These are phyloP conservation scores for Fraxinus ornus DNA, from an alignment of 305 asterid species.

Conservation along the genomic window DNA sequence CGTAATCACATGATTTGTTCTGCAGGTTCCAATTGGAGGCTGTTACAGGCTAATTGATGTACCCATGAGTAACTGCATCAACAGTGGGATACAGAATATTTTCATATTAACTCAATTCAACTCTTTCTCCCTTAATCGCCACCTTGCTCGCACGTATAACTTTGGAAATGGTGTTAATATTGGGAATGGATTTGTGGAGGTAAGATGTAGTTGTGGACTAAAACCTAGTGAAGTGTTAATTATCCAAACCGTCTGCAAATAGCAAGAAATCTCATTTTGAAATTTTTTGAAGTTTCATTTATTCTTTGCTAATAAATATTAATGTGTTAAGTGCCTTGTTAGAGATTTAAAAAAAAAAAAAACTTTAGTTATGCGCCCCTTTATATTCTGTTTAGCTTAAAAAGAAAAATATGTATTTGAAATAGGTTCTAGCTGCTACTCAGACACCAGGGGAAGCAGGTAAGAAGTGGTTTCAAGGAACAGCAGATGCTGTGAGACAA, in stretches of 20 bases:
- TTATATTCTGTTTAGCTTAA: neutral
- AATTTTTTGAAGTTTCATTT: neutral
- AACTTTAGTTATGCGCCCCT: neutral
- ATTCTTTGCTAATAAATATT: neutral
- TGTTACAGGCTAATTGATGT: constrained; percentile 92
- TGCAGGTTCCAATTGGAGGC: constrained; percentile 94
- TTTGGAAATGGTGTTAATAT: constrained; percentile 79
- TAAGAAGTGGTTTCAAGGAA: constrained; percentile 92
- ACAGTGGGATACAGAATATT: constrained; percentile 86
- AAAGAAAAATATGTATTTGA: neutral
- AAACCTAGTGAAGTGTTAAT: neutral
- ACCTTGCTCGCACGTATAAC: constrained; percentile 78
- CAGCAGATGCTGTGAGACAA: constrained; percentile 97
- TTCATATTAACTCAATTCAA: constrained; percentile 91
- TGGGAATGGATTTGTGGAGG: constrained; percentile 99
- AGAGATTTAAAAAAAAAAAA: neutral
- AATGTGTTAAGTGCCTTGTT: neutral
- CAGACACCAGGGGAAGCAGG: constrained; percentile 96
- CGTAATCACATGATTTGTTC: neutral
- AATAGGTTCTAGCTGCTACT: constrained; percentile 93
- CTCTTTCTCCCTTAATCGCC: constrained; percentile 93
- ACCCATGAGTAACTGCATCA: constrained; percentile 97
- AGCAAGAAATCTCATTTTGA: neutral
- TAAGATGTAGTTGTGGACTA: constrained; percentile 22
- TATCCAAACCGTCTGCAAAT: neutral